phyloP scores from a whole-genome alignment of 148 eudicot genomes.

The Tetragonia tetragonoides region DNA sequence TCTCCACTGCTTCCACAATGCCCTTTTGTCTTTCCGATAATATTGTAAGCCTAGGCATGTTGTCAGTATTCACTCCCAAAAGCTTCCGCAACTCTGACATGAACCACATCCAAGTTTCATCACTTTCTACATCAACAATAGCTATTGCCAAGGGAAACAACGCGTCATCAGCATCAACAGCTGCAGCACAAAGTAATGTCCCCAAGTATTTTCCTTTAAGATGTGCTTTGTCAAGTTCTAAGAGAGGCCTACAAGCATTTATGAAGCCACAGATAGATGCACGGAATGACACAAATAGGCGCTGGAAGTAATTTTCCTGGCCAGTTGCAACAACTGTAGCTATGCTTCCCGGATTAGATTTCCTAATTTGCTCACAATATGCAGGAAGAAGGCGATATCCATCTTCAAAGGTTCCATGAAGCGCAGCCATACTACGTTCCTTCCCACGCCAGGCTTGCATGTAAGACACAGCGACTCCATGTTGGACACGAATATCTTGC shows the following conservation, averaged over 20 bases:
- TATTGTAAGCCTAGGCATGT: slow-evolving; percentile 91
- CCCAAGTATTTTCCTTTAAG: slow-evolving; percentile 93
- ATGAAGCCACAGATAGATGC: slow-evolving; percentile 90
- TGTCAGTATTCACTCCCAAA: slow-evolving; percentile 86
- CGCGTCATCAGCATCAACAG: slow-evolving; percentile 85
- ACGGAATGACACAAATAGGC: slow-evolving; percentile 76
- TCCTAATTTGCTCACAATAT: slow-evolving; percentile 89
- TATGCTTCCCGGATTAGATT: slow-evolving; percentile 86
- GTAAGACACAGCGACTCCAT: slow-evolving; percentile 98
- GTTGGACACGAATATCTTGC: slow-evolving; percentile 87
- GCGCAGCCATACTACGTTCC: slow-evolving; percentile 97
- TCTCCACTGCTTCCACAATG: slow-evolving; percentile 79
- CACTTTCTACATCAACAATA: slow-evolving; percentile 80
- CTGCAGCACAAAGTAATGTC: slow-evolving; percentile 76
- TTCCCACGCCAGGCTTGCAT: slow-evolving; percentile 99
- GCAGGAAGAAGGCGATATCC: slow-evolving; percentile 87
- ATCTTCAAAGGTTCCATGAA: slow-evolving; percentile 94
- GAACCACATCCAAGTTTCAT: slow-evolving; percentile 97
- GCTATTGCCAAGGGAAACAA: slow-evolving; percentile 87
- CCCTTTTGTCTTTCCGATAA: slow-evolving; percentile 86
- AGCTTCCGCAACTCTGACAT: slow-evolving; percentile 92
- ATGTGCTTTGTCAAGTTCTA: slow-evolving; percentile 79
- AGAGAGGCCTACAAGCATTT: slow-evolving; percentile 89
- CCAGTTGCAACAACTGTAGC: slow-evolving; percentile 77
- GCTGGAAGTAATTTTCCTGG: slow-evolving; percentile 81